Base-by-base conservation (phyloP, 2,329 filamentous ascomycete genomes). In the Nannizzia gypsea region DNA sequence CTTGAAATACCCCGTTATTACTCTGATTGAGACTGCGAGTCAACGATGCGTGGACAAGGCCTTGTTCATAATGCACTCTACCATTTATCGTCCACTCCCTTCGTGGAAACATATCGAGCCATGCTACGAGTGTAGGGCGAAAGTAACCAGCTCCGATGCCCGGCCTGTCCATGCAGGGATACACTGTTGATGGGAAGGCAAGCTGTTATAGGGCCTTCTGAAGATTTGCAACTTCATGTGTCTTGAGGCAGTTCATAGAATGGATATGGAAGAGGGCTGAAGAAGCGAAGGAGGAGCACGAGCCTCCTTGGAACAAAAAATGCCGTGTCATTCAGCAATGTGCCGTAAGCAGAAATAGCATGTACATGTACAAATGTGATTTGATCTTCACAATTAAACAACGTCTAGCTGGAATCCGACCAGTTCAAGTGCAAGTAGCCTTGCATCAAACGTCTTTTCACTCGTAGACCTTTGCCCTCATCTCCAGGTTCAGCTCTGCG, bases 401-500 rank as follows among this genome's bases (percentile, higher is more conserved):
- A 58, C 11, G 40, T 26, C 28, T 34, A 28, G 46, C 40, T 3
- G n/a, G 31, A 58, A 42, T 24, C 20, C 9, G n/a, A 36, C n/a
- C n/a, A n/a, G n/a, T n/a, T n/a, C n/a, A 54, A n/a, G 42, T 15
- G 15, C n/a, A 31, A 6, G 6, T 13, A 54, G 17, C 15, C 50
- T 17, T 28, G 3, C 6, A 26, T n/a, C 15, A 22, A 8, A 3
- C 26, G 3, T 20, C 50, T 54, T 13, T 31, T 34, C n/a, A 56
- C 20, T 59, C 56, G 58, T 75, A 73, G 5, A 75, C 70, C 64
- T 68, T 58, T 48, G n/a, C 67, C 2, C 72, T 69, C 58, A 89
- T 72, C 62, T 85, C 80, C 56, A 96, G 76, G 1, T 83, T 85
- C 56, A 96, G 76, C 77, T 99, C 93, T 63, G 85, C 79, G 64